Conservation (phyloP, 2,329 filamentous ascomycete genomes). For the Aspergillus eucalypticola region DNA sequence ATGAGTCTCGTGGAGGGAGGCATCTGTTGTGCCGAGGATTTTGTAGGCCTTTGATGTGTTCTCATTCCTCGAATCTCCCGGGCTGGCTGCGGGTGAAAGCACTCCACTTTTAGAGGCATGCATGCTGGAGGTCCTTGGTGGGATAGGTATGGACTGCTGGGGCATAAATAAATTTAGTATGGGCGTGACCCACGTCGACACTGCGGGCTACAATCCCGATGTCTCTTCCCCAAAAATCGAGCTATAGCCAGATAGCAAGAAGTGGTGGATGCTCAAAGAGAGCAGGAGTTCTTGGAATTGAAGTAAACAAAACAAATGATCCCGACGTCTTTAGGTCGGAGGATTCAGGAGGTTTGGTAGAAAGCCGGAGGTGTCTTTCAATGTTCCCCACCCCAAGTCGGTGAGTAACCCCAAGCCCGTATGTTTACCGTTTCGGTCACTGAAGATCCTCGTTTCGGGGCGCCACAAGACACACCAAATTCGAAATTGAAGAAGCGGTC, state of each 20-base stretch:
- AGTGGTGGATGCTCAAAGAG: too few species aligned
- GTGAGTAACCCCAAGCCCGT: slow-evolving; percentile 4
- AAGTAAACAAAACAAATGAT: not conserved
- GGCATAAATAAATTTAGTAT: slow-evolving; percentile 10
- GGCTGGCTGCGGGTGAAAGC: slow-evolving; percentile 12
- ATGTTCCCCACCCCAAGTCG: slow-evolving; percentile 17
- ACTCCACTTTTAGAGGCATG: slow-evolving; percentile 16
- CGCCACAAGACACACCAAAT: not conserved
- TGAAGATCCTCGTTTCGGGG: not conserved
- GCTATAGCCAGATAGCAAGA: not conserved
- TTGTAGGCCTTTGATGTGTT: slow-evolving; percentile 35
- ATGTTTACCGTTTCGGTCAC: slow-evolving; percentile 4
- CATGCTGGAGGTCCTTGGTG: slow-evolving; percentile 21
- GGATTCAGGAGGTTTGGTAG: slow-evolving; percentile 3
- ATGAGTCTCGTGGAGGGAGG: slow-evolving; percentile 27
- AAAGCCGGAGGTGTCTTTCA: slow-evolving; percentile 9
- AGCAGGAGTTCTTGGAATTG: too few species aligned
- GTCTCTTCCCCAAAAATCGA: not conserved
- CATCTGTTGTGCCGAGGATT: slow-evolving; percentile 33
- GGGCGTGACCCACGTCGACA: not conserved
- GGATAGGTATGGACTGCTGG: slow-evolving; percentile 17
- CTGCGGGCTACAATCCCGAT: not conserved
- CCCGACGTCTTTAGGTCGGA: not conserved
- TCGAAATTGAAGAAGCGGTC: slow-evolving; percentile 1
- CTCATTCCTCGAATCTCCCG: slow-evolving; percentile 21